Conservation (phyloP, 768 basidiomycete genomes). For the Mycena polygramma region DNA sequence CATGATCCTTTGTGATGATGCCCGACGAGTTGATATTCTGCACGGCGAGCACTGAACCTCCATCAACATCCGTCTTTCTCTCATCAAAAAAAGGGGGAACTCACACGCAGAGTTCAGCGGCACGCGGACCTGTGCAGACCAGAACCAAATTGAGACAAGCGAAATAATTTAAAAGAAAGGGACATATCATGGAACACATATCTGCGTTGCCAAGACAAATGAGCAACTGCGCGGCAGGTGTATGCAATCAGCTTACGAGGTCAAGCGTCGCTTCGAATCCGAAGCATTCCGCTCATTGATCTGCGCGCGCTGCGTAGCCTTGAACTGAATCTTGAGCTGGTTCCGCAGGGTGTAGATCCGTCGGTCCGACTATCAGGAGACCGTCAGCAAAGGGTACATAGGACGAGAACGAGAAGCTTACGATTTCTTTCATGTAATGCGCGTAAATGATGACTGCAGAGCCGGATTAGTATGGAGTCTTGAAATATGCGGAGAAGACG, state of each 20-base stretch:
- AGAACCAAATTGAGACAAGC: constrained; percentile 23
- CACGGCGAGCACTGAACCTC: constrained; percentile 74
- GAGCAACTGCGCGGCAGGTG: neutral
- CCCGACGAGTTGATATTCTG: constrained; percentile 92
- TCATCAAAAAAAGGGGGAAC: constrained; percentile 39
- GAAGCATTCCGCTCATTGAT: constrained; percentile 80
- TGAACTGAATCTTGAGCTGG: constrained; percentile 83
- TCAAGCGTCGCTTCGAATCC: constrained; percentile 86
- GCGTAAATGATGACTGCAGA: constrained; percentile 78
- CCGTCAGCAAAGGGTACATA: constrained; percentile 41
- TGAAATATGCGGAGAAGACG: neutral
- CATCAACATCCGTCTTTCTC: constrained; percentile 3
- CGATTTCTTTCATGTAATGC: constrained; percentile 74
- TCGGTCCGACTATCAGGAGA: constrained; percentile 68
- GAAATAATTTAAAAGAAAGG: constrained; percentile 9
- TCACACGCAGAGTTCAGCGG: constrained; percentile 82
- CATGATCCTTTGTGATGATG: constrained; percentile 78
- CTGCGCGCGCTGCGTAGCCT: constrained; percentile 80
- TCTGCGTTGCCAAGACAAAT: constrained; percentile 48
- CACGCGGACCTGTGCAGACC: constrained; percentile 78
- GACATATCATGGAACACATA: constrained; percentile 84
- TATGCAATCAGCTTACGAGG: constrained; percentile 67
- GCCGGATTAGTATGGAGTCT: neutral
- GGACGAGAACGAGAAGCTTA: constrained; percentile 43
- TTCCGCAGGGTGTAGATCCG: constrained; percentile 77